Evolutionary conservation across 164 flowering plant species (phyloP), one percentile per base, ranked within the genome.

Genomic region (Piper longum): DNA sequence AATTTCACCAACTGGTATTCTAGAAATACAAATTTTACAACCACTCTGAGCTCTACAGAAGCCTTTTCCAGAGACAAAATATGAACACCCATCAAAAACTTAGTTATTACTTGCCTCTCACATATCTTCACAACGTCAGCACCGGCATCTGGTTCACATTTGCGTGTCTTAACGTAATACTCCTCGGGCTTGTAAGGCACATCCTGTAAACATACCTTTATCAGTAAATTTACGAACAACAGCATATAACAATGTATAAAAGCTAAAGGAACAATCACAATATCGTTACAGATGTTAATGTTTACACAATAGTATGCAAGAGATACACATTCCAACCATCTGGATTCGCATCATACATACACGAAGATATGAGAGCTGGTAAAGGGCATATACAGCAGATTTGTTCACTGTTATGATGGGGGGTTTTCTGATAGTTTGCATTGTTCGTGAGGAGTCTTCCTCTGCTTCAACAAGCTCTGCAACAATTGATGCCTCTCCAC

Each of bases 401-500:
- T 93, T 93, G 67, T 82, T 83, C 17, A 89, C 74, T 2, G 97
- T 89, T 40, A 93, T 64, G 16, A 85, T 83, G 0, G 97, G 97
- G 1, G 98, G 96, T 18, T 76, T 76, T 60, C 96, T 65, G 59
- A 89, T 60, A 5, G 90, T 88, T 51, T 83, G 85, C 90, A 88
- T 88, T 66, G 77, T 78, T 45, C 68, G 67, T 16, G 82, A 81
- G 1, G 91, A 73, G 63, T 86, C 83, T 73, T 88, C 93, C 77
- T 89, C 96, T 63, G 82, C 91, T 69, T 92, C 98, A 51, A 81
- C 95, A 13, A 92, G 60, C 71, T 89, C 87, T 19, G 97, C 98
- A 57, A 88, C 85, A 62, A 92, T 79, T 1, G 97, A 89, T 8
- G 96, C 85, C 72, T 92, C 97, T 69, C 85, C 81, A 9, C 95